These are phyloP conservation scores for Sugiyamaella paludigena DNA, from an alignment of 1,139 yeast species.

Conservation along the genomic window DNA sequence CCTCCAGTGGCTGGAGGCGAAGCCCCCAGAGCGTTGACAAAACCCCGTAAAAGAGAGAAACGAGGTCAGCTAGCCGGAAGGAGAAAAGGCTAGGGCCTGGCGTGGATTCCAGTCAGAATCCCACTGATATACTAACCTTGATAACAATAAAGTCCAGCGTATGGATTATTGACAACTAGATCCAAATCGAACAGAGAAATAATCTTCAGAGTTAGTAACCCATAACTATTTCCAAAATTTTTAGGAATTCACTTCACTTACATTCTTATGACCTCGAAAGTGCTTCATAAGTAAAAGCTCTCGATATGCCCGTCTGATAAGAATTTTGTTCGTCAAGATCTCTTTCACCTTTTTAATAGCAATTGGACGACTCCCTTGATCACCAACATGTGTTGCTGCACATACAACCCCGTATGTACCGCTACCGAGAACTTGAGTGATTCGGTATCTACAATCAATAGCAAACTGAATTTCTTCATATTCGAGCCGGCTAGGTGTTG, in stretches of 20 bases:
- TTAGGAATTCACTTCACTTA: constrained; percentile 26
- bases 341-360: constrained; percentile 88
- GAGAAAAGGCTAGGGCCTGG: no score
- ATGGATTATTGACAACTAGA: constrained; percentile 60
- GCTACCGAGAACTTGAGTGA: constrained; percentile 63
- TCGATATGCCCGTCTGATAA: constrained; percentile 84
- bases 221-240: constrained; percentile 1
- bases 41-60: no score
- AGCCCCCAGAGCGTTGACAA: no score
- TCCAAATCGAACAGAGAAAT: constrained; percentile 72
- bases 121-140: constrained; percentile 43
- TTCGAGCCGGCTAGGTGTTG: no score
- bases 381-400: constrained; percentile 56
- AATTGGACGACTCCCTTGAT: constrained; percentile 31
- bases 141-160: constrained; percentile 81
- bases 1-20: no score
- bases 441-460: constrained; percentile 60
- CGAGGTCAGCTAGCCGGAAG: no score
- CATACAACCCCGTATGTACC: constrained; percentile 93
- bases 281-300: constrained; percentile 85
- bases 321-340: constrained; percentile 78
- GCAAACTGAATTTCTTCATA: constrained; percentile 43
- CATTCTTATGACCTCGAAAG: constrained; percentile 83
- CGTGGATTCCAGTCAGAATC: no score
- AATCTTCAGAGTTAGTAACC: constrained; percentile 41